Conservation (phyloP, 352 stramenopile genomes). For the Hyaloperonospora brassicae region DNA sequence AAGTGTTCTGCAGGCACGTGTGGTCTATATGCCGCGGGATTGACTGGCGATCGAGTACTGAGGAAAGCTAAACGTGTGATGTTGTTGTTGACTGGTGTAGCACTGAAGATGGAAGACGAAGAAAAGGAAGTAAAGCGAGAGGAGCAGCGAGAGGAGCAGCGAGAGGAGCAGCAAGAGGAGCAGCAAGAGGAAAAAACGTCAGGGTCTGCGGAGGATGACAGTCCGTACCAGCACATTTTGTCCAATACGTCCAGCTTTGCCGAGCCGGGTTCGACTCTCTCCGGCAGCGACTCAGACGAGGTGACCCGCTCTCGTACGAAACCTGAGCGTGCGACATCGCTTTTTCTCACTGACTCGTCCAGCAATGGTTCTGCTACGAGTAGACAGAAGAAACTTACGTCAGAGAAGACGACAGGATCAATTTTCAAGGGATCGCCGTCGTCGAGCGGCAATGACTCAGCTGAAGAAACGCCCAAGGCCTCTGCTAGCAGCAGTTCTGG, state of each 20-base stretch:
- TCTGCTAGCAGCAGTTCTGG: slow-evolving; percentile 10
- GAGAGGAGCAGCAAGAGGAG: slow-evolving; percentile 1
- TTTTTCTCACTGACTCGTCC: slow-evolving; percentile 15
- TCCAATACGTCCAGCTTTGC: slow-evolving; percentile 8
- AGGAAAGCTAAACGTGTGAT: too few species aligned
- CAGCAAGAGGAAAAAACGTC: slow-evolving; percentile 13
- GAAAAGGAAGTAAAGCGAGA: too few species aligned
- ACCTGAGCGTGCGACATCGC: slow-evolving; percentile 21
- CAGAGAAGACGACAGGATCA: slow-evolving; percentile 26
- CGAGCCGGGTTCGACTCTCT: slow-evolving; percentile 24
- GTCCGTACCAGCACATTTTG: slow-evolving; percentile 10
- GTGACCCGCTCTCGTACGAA: slow-evolving; percentile 17
- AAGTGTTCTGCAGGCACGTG: slow-evolving; percentile 34
- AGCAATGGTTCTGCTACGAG: slow-evolving; percentile 15
- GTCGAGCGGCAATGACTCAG: slow-evolving; percentile 16
- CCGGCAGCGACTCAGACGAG: slow-evolving; percentile 15
- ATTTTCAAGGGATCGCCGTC: background rate
- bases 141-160: too few species aligned
- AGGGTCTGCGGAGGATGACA: slow-evolving; percentile 11
- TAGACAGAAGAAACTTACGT: slow-evolving; percentile 19
- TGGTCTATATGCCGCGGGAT: background rate
- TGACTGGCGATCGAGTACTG: too few species aligned
- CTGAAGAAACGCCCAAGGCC: slow-evolving; percentile 8
- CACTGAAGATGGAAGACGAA: slow-evolving; percentile 8
- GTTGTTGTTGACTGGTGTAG: slow-evolving; percentile 5